Base-by-base conservation (phyloP, 768 basidiomycete species). In the Suillus alpinus region DNA sequence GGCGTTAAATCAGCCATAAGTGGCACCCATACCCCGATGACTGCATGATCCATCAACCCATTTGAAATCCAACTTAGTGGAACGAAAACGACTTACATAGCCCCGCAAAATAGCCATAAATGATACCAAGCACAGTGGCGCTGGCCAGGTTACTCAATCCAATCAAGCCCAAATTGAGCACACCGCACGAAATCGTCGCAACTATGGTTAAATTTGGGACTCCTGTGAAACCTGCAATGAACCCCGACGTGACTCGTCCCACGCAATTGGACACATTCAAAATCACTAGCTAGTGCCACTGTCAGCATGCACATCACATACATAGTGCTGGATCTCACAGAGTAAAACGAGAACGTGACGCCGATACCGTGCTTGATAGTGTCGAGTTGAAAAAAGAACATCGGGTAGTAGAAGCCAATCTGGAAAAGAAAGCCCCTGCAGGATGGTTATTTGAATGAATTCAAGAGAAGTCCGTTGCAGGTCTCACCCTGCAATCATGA, bases 311-410 rank as follows among this genome's bases (percentile, higher is more conserved):
- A 20, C 16, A 18, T n/a, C 6, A 37, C 18, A 7, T 16, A 20
- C 6, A 34, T 31, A 53, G n/a, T 16, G 14, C 23, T 20, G 34
- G 34, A 47, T 57, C 70, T 9, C 59, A 86, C 86, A 34, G 79
- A 79, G 61, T 86, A 86, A 61, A 87, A 86, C 0, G 86, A 82
- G 5, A 87, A 72, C n/a, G 68, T 72, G 9, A 76, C 68, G 16
- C 73, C 68, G 41, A 83, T 74, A 1, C 80, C 79, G 58, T 83
- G 82, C 53, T 75, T 70, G 32, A 82, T 73, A 0, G 84, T 77
- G 59, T 82, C 79, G 13, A 86, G 68, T 63, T 87, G 86, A 7
- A 86, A 64, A 66, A 82, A 87, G 69, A 84, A 86, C 18, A 83
- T 73, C 0, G 84, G 83, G 50, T 77, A 83, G 61, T 77, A 84